phyloP scores from a whole-genome alignment of 768 basidiomycete genomes.

The Tricholomella constricta region DNA sequence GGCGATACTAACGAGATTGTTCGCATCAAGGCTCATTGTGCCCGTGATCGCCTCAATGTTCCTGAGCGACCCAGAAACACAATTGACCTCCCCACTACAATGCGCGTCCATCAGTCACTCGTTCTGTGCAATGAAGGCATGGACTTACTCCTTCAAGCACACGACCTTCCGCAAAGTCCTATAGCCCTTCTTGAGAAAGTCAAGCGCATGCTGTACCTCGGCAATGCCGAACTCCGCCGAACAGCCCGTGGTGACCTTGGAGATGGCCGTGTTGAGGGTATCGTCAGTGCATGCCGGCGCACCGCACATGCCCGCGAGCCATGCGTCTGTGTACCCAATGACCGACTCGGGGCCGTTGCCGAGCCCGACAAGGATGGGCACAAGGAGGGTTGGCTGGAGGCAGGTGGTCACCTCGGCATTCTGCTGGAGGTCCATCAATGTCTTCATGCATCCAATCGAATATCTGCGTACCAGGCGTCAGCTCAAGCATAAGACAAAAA shows the following conservation, averaged over 20 bases:
- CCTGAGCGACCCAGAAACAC: conserved; percentile 51
- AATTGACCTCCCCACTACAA: conserved; percentile 40
- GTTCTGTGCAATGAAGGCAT: not conserved
- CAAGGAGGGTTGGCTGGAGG: conserved; percentile 37
- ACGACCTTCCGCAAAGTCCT: conserved; percentile 47
- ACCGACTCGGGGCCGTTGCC: conserved; percentile 33
- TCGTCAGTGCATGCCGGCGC: conserved; percentile 49
- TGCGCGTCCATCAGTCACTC: not conserved
- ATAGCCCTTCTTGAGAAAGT: conserved; percentile 44
- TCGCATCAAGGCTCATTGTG: conserved; percentile 25
- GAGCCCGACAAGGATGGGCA: conserved; percentile 26
- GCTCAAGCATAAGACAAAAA: not conserved
- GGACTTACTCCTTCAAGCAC: conserved; percentile 59
- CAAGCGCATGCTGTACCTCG: conserved; percentile 22
- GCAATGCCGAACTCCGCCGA: conserved; percentile 32
- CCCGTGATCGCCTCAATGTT: conserved; percentile 44
- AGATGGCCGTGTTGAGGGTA: conserved; percentile 46
- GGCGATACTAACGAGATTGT: conserved; percentile 26
- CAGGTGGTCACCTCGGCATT: conserved; percentile 33
- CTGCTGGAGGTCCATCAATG: conserved; percentile 18
- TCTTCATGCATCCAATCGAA: conserved; percentile 23
- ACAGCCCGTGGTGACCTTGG: conserved; percentile 52
- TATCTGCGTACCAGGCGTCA: conserved; percentile 9
- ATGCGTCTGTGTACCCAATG: conserved; percentile 44
- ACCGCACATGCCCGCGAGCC: conserved; percentile 53